Evolutionary conservation across 1,139 yeast species (phyloP).

Genomic region (Kurtzmaniella quercitrusa): DNA sequence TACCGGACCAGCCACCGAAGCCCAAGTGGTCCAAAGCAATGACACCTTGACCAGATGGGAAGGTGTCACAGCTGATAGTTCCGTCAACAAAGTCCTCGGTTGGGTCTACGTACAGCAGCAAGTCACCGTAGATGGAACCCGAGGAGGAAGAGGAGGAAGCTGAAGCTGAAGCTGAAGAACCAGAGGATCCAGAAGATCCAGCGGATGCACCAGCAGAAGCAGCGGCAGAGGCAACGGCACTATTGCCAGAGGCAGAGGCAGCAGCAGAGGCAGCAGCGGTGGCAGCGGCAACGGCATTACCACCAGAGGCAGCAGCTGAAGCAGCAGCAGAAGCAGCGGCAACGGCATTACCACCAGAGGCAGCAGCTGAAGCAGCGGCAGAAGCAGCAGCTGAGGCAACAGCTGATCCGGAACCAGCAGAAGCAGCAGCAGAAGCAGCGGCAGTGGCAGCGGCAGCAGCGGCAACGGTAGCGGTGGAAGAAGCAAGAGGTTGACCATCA

Average conservation of each 20-base stretch:
- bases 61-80: slow-evolving; percentile 61
- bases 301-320: slow-evolving; percentile 10
- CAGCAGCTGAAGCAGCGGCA: slow-evolving; percentile 8
- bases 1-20: slow-evolving; percentile 90
- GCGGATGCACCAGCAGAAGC: slow-evolving; percentile 13
- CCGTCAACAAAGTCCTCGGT: slow-evolving; percentile 73
- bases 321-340: slow-evolving; percentile 12
- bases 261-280: slow-evolving; percentile 13
- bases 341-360: slow-evolving; percentile 14
- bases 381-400: slow-evolving; percentile 10
- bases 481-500: slow-evolving; percentile 24
- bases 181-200: slow-evolving; percentile 13
- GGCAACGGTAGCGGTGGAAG: slow-evolving; percentile 11
- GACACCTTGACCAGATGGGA: slow-evolving; percentile 94
- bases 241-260: slow-evolving; percentile 8
- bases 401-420: slow-evolving; percentile 9
- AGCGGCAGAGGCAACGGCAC: slow-evolving; percentile 12
- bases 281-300: slow-evolving; percentile 13
- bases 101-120: slow-evolving; percentile 51
- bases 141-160: slow-evolving; percentile 24
- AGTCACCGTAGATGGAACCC: slow-evolving; percentile 51
- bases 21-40: slow-evolving; percentile 76
- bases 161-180: slow-evolving; percentile 22
- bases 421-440: slow-evolving; percentile 5
- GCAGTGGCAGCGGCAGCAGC: slow-evolving; percentile 10